Base-by-base conservation (phyloP, 2,329 filamentous ascomycete species). In the Cladorrhinum sp. region DNA sequence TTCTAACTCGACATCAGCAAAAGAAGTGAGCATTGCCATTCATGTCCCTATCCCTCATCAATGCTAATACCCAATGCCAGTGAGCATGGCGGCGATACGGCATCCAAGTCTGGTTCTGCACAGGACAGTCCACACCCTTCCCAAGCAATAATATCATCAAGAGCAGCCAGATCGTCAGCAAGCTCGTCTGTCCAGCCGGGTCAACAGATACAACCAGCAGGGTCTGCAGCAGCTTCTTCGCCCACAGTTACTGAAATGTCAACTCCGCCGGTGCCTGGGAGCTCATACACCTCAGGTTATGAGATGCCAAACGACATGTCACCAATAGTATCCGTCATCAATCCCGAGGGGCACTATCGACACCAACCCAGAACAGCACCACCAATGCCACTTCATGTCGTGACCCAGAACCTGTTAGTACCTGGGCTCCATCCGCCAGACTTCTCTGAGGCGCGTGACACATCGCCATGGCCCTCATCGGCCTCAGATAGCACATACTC, bases 1-100 rank as follows among this genome's bases (percentile, higher is more conserved):
- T 88, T 10, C 75, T 87, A 18, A 77, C 81, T n/a, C 81, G 85
- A 38, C 85, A 88, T 66, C 71, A 77, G 60, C 76, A 77, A 63
- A 75, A 78, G 74, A 81, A 84, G 80, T 83, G 69, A 69, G 78
- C 8, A 12, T 27, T 45, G 53, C 55, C 25, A 73, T 16, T n/a
- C 16, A n/a, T 22, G 8, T 41, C 38, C 18, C 36, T 13, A 13
- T 6, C 20, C 27, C 38, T 38, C 10, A 58, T 55, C 64, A 22
- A 27, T 59, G 29, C 50, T 67, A 61, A 67, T 60, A 36, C 45
- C 32, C 16, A 20, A 7, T 3, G 24, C 13, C 58, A 81, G 78
- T 70, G 78, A 81, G 58, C 75, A 77, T 59, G 78, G 80, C 65
- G 75, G 74, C 51, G 77, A 79, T 56, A 75, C 73, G 55, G 68